phyloP scores from a whole-genome alignment of 2,329 filamentous ascomycete genomes.

The Penicillium palitans region DNA sequence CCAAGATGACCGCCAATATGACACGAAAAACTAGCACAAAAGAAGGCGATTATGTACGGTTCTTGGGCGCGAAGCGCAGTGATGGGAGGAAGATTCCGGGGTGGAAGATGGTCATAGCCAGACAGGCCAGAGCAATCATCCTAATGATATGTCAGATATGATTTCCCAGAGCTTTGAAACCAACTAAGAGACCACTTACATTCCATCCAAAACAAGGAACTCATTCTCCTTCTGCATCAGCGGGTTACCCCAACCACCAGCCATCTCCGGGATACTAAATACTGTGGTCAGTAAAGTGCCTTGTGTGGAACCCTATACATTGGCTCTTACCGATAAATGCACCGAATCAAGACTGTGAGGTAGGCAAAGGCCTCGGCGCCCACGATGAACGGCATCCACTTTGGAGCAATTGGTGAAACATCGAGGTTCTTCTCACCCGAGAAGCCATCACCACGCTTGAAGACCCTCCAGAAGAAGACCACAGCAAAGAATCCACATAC shows the following conservation, averaged over 20 bases:
- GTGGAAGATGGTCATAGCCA: slow-evolving; percentile 46
- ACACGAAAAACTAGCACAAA: background rate
- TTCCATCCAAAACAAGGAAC: slow-evolving; percentile 51
- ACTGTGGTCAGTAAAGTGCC: slow-evolving; percentile 7
- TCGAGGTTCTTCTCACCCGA: slow-evolving; percentile 31
- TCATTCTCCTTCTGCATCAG: slow-evolving; percentile 51
- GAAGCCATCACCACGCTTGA: slow-evolving; percentile 27
- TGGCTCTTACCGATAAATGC: slow-evolving; percentile 44
- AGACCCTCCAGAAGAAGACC: slow-evolving; percentile 47
- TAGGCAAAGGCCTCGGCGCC: slow-evolving; percentile 39
- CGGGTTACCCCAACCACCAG: slow-evolving; percentile 50
- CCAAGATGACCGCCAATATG: background rate
- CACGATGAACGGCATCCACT: slow-evolving; percentile 30
- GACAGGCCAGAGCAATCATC: slow-evolving; percentile 48
- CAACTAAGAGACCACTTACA: slow-evolving; percentile 36
- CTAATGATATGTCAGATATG: slow-evolving; percentile 25
- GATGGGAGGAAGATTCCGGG: slow-evolving; percentile 48
- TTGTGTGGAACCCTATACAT: background rate
- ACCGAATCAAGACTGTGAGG: slow-evolving; percentile 43
- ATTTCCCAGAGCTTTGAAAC: background rate
- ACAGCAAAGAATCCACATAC: slow-evolving; percentile 43
- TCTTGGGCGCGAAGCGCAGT: slow-evolving; percentile 31
- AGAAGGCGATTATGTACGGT: slow-evolving; percentile 9
- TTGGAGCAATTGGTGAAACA: slow-evolving; percentile 16
- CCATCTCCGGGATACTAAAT: slow-evolving; percentile 51